These are phyloP conservation scores for Cyclostephanos tholiformis DNA, from an alignment of 108 stramenopile species.

Conservation along the genomic window DNA sequence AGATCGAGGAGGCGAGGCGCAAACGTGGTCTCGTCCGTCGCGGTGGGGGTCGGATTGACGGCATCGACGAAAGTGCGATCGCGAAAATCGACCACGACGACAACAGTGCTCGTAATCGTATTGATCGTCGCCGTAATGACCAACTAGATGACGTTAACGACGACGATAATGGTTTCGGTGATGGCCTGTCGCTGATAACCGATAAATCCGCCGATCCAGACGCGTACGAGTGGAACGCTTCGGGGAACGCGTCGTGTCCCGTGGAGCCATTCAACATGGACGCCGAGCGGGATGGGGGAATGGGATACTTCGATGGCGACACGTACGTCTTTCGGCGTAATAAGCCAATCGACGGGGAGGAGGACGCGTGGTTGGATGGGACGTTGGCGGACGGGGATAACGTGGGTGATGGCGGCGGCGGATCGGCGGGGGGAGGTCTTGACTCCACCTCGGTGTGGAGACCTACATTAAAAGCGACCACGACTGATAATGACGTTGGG, in stretches of 20 bases:
- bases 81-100: background rate
- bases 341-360: slow-evolving; percentile 55
- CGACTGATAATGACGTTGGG: background rate
- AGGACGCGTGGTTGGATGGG: slow-evolving; percentile 84
- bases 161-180: background rate
- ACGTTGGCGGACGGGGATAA: slow-evolving; percentile 48
- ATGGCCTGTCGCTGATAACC: slow-evolving; percentile 39
- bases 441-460: slow-evolving; percentile 41
- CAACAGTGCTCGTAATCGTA: slow-evolving; percentile 1
- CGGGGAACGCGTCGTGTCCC: slow-evolving; percentile 46
- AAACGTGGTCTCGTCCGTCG: slow-evolving; percentile 38
- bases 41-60: slow-evolving; percentile 1
- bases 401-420: slow-evolving; percentile 27
- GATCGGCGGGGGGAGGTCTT: slow-evolving; percentile 30
- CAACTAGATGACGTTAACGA: background rate
- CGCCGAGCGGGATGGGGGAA: slow-evolving; percentile 74
- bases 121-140: background rate
- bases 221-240: slow-evolving; percentile 45
- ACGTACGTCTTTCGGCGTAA: slow-evolving; percentile 80
- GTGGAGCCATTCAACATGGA: slow-evolving; percentile 89
- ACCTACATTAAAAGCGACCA: slow-evolving; percentile 6
- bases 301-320: slow-evolving; percentile 85
- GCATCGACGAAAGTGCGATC: background rate
- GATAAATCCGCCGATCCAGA: slow-evolving; percentile 38
- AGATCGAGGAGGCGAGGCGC: slow-evolving; percentile 44